Conservation (phyloP, 805 yeast species). For the Metschnikowia cubensis region DNA sequence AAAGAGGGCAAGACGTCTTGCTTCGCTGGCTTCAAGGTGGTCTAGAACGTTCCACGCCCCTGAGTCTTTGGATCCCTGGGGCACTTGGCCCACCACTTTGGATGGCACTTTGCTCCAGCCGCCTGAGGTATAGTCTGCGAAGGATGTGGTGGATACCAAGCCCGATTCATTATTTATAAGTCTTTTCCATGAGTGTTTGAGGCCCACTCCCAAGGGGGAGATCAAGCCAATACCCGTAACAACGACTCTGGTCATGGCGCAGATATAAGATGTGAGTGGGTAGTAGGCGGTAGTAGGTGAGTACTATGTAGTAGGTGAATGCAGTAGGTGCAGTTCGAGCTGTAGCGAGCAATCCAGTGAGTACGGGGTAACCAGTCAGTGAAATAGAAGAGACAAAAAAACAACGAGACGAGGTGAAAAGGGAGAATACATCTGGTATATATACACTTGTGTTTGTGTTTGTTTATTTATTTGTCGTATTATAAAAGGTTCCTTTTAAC, state of each 20-base stretch:
- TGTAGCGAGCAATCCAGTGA: too few species aligned
- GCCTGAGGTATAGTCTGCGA: conserved; percentile 37
- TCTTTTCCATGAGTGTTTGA: conserved; percentile 48
- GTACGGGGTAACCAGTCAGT: too few species aligned
- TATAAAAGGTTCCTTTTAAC: too few species aligned
- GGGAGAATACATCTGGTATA: too few species aligned
- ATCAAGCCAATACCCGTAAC: conserved; percentile 88
- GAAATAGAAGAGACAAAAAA: background rate
- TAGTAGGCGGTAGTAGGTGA: too few species aligned
- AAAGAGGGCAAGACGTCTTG: conserved; percentile 63
- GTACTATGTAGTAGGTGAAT: too few species aligned
- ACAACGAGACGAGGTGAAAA: too few species aligned
- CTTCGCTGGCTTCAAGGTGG: conserved; percentile 45
- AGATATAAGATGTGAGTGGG: too few species aligned
- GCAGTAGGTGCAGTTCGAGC: too few species aligned
- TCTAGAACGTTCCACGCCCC: conserved; percentile 51
- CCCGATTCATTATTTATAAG: conserved; percentile 55
- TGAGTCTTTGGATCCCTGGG: conserved; percentile 41
- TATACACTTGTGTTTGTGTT: too few species aligned
- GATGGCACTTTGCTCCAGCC: conserved; percentile 59
- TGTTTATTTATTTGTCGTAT: too few species aligned
- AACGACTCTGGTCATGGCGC: conserved; percentile 57
- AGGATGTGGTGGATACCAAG: conserved; percentile 47
- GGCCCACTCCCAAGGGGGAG: conserved; percentile 81
- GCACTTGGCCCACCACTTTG: conserved; percentile 73